phyloP scores from a whole-genome alignment of 352 stramenopile species.

The Phytopythium litorale region DNA sequence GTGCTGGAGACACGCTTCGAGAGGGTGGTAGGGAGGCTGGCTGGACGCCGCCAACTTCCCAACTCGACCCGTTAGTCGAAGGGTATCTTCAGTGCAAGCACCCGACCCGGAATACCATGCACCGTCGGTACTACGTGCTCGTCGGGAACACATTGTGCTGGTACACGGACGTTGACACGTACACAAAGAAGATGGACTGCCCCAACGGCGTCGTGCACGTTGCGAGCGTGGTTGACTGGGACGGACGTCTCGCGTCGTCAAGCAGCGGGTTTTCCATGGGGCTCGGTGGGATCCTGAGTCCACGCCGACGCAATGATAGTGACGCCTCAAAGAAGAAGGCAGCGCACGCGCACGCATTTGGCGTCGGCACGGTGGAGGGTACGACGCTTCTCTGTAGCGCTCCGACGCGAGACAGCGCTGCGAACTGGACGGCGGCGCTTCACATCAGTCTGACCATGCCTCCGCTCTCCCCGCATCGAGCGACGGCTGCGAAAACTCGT shows the following conservation, averaged over 20 bases:
- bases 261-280: conserved; percentile 1
- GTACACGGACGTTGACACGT: conserved; percentile 72
- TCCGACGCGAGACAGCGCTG: conserved; percentile 52
- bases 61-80: conserved; percentile 63
- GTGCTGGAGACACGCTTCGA: conserved; percentile 10
- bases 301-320: conserved; percentile 4
- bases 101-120: conserved; percentile 53
- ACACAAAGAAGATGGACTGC: conserved; percentile 32
- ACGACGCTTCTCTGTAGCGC: conserved; percentile 64
- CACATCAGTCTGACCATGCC: conserved; percentile 77
- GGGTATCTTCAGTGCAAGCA: conserved; percentile 74
- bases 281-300: conserved; percentile 4
- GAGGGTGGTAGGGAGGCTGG: conserved; percentile 9
- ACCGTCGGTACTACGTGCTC: conserved; percentile 76
- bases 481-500: conserved; percentile 48
- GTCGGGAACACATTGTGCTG: conserved; percentile 77
- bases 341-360: conserved; percentile 49
- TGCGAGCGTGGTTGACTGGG: conserved; percentile 55
- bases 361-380: conserved; percentile 59
- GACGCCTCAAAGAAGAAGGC: conserved; percentile 40
- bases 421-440: conserved; percentile 66
- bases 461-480: conserved; percentile 67
- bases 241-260: conserved; percentile 38
- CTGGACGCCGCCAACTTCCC: conserved; percentile 22
- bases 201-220: conserved; percentile 69